These are phyloP conservation scores for Solanum ahanhuiri DNA, from an alignment of 257 asterid species.

Conservation along the genomic window DNA sequence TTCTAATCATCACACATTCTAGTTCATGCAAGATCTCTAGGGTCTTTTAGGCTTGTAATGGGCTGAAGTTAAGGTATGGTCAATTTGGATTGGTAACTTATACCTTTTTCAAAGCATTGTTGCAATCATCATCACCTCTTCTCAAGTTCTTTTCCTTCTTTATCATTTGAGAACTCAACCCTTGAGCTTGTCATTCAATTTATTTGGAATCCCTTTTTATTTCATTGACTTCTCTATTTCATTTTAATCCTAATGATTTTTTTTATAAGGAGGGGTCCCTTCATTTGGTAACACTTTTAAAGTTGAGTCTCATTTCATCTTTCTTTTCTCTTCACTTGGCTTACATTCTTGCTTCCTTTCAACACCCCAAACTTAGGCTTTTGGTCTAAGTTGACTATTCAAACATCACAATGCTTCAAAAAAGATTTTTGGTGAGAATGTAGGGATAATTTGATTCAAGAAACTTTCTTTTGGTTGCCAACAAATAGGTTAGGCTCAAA, in stretches of 20 bases:
- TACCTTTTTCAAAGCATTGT: not conserved
- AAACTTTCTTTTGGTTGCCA: not conserved
- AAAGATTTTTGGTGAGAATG: not conserved
- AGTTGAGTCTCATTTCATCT: no score
- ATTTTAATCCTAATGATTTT: no score
- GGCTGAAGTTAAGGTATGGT: not conserved
- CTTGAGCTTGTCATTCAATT: not conserved
- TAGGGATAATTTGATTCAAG: not conserved
- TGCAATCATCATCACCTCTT: not conserved
- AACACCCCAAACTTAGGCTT: not conserved
- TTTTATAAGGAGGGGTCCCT: no score
- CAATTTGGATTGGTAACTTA: not conserved
- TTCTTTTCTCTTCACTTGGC: not conserved
- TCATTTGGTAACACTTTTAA: no score
- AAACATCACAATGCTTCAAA: not conserved
- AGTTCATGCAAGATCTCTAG: not conserved
- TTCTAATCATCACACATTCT: not conserved
- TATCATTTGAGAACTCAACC: not conserved
- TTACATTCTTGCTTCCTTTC: not conserved
- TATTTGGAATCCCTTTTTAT: not conserved
- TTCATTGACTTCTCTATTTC: not conserved
- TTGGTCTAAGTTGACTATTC: not conserved
- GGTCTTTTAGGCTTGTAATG: not conserved
- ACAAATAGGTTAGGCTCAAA: not conserved
- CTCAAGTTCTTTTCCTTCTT: not conserved